Conservation (phyloP, 1,284 basidiomycete species). For the Athelia psychrophila region DNA sequence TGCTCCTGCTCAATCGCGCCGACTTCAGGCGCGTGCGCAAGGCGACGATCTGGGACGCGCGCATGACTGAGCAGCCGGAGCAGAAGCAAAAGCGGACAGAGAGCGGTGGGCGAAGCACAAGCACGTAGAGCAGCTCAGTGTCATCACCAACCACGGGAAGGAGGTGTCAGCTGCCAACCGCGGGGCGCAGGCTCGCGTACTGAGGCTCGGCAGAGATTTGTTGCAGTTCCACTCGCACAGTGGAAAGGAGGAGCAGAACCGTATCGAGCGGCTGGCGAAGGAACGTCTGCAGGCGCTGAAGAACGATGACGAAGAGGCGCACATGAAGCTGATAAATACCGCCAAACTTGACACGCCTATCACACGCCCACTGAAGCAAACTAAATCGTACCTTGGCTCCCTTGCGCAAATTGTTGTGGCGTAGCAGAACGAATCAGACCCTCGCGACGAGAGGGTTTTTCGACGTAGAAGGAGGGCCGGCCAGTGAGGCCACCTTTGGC, state of each 20-base stretch:
- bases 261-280: slow-evolving; percentile 94
- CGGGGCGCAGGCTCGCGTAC: slow-evolving; percentile 72
- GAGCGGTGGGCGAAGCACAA: slow-evolving; percentile 95
- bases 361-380: slow-evolving; percentile 93
- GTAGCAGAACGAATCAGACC: slow-evolving; percentile 84
- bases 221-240: slow-evolving; percentile 85
- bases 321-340: slow-evolving; percentile 98
- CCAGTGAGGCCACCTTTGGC: slow-evolving; percentile 89
- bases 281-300: slow-evolving; percentile 98
- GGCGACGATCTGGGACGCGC: slow-evolving; percentile 91
- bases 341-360: slow-evolving; percentile 99
- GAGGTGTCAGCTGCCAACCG: slow-evolving; percentile 69
- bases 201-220: slow-evolving; percentile 85
- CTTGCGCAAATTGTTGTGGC: slow-evolving; percentile 93
- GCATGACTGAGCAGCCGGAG: slow-evolving; percentile 88
- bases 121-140: slow-evolving; percentile 90
- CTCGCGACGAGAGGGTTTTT: slow-evolving; percentile 29
- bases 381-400: slow-evolving; percentile 93
- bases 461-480: slow-evolving; percentile 65
- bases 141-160: slow-evolving; percentile 86
- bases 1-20: slow-evolving; percentile 87
- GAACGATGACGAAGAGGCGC: slow-evolving; percentile 98
- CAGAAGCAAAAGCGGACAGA: slow-evolving; percentile 90
- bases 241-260: slow-evolving; percentile 98
- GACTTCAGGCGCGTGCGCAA: slow-evolving; percentile 91